Evolutionary conservation across 1,284 basidiomycete species (phyloP).

Genomic region (Athelia sp.): DNA sequence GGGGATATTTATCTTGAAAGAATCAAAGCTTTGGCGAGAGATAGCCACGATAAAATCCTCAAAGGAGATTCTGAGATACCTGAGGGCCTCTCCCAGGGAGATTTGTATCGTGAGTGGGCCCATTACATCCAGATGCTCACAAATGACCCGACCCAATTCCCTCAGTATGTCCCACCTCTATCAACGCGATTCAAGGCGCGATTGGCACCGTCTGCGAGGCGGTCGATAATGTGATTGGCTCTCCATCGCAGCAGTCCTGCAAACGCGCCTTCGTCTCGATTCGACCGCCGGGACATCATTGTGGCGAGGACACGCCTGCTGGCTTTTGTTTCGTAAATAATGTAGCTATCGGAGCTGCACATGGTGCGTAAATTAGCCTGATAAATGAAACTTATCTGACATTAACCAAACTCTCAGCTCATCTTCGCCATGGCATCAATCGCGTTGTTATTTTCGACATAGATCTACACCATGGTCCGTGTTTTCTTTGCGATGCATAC

Average conservation of each 20-base stretch:
- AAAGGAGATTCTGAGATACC: constrained; percentile 79
- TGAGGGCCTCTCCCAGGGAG: constrained; percentile 65
- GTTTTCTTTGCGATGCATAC: neutral
- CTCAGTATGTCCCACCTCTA: constrained; percentile 64
- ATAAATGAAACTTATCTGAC: neutral
- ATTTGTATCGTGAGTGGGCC: constrained; percentile 70
- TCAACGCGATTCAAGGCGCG: constrained; percentile 74
- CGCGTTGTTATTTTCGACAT: constrained; percentile 89
- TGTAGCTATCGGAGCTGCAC: constrained; percentile 84
- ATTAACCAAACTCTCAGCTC: constrained; percentile 41
- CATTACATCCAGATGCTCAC: constrained; percentile 10
- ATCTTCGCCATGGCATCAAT: constrained; percentile 75
- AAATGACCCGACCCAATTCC: constrained; percentile 2
- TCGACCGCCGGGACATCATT: constrained; percentile 89
- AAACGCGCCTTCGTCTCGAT: constrained; percentile 77
- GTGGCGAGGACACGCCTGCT: constrained; percentile 81
- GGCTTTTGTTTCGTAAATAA: constrained; percentile 97
- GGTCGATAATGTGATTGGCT: constrained; percentile 57
- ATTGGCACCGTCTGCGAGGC: constrained; percentile 81
- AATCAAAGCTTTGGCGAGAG: constrained; percentile 54
- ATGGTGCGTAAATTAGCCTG: constrained; percentile 48
- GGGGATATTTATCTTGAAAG: constrained; percentile 65
- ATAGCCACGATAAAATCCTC: constrained; percentile 62
- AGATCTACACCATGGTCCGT: constrained; percentile 83
- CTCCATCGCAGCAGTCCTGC: constrained; percentile 12